Evolutionary conservation across 345 rosid species (phyloP), one percentile per base, ranked within the genome.

Genomic region (Camelina neglecta): DNA sequence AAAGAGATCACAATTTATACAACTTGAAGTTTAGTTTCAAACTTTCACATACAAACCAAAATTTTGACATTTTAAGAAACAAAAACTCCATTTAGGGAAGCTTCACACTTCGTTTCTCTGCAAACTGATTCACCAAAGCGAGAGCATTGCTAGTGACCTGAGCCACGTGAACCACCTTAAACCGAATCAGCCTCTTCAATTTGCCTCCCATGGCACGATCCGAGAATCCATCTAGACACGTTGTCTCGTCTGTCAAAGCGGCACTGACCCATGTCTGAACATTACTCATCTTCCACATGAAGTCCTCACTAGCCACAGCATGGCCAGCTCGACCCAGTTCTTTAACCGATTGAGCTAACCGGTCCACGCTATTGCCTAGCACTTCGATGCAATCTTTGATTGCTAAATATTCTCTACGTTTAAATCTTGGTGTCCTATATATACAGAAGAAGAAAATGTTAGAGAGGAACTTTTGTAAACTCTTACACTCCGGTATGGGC

Each of bases 221-320:
- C 1, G 84, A 67, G 59, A 91, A 91, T 35, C 96, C 96, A 70
- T 91, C 93, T 38, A 87, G 81, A 81, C 98, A 93, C 8, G 93
- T 91, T 66, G 81, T 80, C 65, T 86, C 89, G 59, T 90, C 90
- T 2, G 96, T 91, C 60, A 93, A 73, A 11, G 98, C 98, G 3
- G 98, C 96, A 73, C 98, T 91, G 45, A 87, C 93, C 98, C 98
- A 91, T 36, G 97, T 91, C 85, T 88, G 93, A 49, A 88, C 94
- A 38, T 91, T 91, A 60, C 92, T 90, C 89, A 93, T 86, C 81
- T 83, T 93, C 96, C 95, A 89, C 60, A 35, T 64, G 60, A 94
- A 90, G 36, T 62, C 85, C 63, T 82, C 82, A 55, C 75, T 63
- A 72, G 86, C 51, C 29, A 64, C 64, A 2, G 81, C 77, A 67